A percentile compares a stretch with the other conserved stretches of the same genome.
phyloP scores from a whole-genome alignment of 805 yeast species.

The Cyberlindnera japonica region DNA sequence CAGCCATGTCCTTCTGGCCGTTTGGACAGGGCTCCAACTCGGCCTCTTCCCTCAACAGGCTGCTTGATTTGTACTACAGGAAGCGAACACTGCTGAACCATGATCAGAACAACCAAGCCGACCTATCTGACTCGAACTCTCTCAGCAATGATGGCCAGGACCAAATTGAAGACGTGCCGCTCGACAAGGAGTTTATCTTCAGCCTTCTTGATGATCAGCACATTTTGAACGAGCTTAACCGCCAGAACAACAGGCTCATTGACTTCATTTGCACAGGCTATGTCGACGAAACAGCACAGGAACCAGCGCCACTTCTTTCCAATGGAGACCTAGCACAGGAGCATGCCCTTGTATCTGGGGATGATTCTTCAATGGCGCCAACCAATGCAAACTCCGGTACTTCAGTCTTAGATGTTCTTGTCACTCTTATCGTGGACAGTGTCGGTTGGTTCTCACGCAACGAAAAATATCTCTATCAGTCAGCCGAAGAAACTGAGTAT shows the following conservation, averaged over 20 bases:
- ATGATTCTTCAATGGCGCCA: slow-evolving; percentile 1
- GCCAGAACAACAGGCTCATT: slow-evolving; percentile 40
- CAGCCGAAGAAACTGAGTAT: slow-evolving; percentile 9
- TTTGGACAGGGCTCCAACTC: slow-evolving; percentile 36
- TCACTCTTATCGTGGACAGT: slow-evolving; percentile 38
- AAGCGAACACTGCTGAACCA: slow-evolving; percentile 14
- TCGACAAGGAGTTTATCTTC: slow-evolving; percentile 33
- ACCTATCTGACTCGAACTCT: slow-evolving; percentile 7
- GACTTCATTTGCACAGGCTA: slow-evolving; percentile 50
- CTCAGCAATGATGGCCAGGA: slow-evolving; percentile 8
- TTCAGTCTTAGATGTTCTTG: slow-evolving; percentile 41
- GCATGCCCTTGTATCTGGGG: not conserved
- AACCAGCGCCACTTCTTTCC: not conserved
- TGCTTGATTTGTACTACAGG: slow-evolving; percentile 39
- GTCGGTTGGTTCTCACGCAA: slow-evolving; percentile 38
- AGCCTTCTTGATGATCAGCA: slow-evolving; percentile 35
- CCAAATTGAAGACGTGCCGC: slow-evolving; percentile 10
- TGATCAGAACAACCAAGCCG: slow-evolving; percentile 9
- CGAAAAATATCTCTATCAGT: slow-evolving; percentile 15
- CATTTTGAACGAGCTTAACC: slow-evolving; percentile 34
- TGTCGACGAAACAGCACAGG: slow-evolving; percentile 21
- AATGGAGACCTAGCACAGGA: not conserved
- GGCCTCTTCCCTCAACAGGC: slow-evolving; percentile 34
- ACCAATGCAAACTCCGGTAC: slow-evolving; percentile 23
- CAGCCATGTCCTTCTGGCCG: slow-evolving; percentile 42